These are phyloP conservation scores for Clonostachys chloroleuca DNA, from an alignment of 2,329 filamentous ascomycete genomes.

Conservation along the genomic window DNA sequence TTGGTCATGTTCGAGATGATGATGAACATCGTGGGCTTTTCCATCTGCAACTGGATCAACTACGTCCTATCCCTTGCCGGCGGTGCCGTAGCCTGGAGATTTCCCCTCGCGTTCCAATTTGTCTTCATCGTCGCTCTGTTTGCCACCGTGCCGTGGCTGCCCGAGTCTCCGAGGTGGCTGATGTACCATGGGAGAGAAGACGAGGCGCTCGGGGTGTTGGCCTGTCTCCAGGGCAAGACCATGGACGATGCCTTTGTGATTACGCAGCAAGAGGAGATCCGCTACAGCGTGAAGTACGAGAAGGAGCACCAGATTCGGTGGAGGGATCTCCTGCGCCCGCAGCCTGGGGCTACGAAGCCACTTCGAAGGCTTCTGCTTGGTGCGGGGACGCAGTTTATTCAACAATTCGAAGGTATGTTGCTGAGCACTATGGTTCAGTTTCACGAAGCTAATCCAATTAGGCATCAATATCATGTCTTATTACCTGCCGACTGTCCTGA, in stretches of 20 bases:
- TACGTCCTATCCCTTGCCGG: conserved; percentile 30
- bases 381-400: conserved; percentile 29
- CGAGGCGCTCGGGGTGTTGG: conserved; percentile 17
- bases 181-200: conserved; percentile 15
- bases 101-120: conserved; percentile 39
- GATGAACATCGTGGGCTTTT: conserved; percentile 23
- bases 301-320: conserved; percentile 14
- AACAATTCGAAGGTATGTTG: conserved; percentile 19
- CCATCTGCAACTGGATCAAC: conserved; percentile 30
- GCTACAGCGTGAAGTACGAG: neutral
- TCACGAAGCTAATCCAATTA: neutral
- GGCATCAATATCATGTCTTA: conserved; percentile 13
- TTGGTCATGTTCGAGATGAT: conserved; percentile 22
- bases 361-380: conserved; percentile 22
- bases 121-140: conserved; percentile 26
- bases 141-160: conserved; percentile 18
- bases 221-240: conserved; percentile 13
- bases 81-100: conserved; percentile 30
- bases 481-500: conserved; percentile 41
- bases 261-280: conserved; percentile 37
- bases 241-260: conserved; percentile 14
- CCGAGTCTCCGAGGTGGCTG: conserved; percentile 25
- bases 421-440: neutral
- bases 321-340: conserved; percentile 14
- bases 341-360: conserved; percentile 13